phyloP scores from a whole-genome alignment of 352 stramenopile species.

The Elongisporangium anandrum region DNA sequence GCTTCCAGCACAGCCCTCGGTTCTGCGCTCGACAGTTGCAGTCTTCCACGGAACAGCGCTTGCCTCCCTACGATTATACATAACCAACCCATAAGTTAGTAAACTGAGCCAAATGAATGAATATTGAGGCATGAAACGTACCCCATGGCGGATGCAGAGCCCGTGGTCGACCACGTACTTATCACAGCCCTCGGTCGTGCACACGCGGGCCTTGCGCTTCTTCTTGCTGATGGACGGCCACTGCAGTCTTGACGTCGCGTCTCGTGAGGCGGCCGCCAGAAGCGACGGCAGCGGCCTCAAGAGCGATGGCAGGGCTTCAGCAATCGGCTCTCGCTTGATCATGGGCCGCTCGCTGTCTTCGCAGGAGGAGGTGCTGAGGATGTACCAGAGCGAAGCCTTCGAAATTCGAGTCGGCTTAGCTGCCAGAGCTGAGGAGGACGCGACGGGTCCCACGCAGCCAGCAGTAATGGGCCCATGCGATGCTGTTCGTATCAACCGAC shows the following conservation, averaged over 20 bases:
- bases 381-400: neutral
- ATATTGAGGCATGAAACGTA: conserved; percentile 6
- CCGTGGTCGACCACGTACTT: conserved; percentile 44
- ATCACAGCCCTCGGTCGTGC: conserved; percentile 30
- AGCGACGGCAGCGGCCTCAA: neutral
- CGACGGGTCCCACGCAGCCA: neutral
- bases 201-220: conserved; percentile 38
- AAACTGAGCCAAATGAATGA: neutral
- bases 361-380: neutral
- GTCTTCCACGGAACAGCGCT: conserved; percentile 31
- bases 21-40: conserved; percentile 38
- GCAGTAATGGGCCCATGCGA: neutral
- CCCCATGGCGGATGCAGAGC: conserved; percentile 38
- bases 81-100: neutral
- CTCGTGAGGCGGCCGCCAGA: neutral
- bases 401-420: neutral
- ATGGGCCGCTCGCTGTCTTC: neutral
- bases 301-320: neutral
- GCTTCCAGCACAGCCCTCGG: conserved; percentile 34
- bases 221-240: conserved; percentile 16
- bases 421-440: neutral
- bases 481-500: neutral
- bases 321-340: neutral
- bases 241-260: neutral
- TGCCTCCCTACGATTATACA: conserved; percentile 20